Base-by-base conservation (phyloP, 805 yeast species). In the Groenewaldozyma tartarivorans region DNA sequence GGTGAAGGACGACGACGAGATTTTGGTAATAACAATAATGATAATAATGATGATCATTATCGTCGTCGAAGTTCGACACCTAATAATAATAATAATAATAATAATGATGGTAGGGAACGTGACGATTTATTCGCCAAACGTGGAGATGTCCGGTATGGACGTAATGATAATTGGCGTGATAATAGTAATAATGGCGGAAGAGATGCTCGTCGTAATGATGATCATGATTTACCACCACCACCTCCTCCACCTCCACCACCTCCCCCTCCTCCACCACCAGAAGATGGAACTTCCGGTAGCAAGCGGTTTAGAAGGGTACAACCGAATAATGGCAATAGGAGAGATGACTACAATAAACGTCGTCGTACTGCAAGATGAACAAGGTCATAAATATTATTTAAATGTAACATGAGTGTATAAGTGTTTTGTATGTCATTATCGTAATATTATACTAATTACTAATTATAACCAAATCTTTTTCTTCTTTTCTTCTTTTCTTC, bases 211-310 rank as follows among this genome's bases (percentile, higher is more conserved):
- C 13, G 30, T 13, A 13, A 26, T 26, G 30, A 26, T 26, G 11
- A 26, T 26, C 13, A 26, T 13, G 30, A 26, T n/a, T 26, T n/a
- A 26, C n/a, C 30, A 7, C 20, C 7, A 15, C 37, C 20, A 15
- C 29, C 37, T 6, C 18, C 39, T 11, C 36, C 39, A 18, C 39
- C 36, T 20, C 39, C 39, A 7, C 39, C 39, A 20, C 39, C 36
- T 21, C 35, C 41, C 7, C 36, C 36, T 15, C 36, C 36, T 3
- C 35, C 40, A 19, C 40, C 33, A 3, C 18, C 35, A 22, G 36
- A 26, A 3, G 37, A 18, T 20, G 22, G 36, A 15, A 21, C 21
- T 19, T 34, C 22, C 16, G 19, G 29, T 17, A 22, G 30, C 19
- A 5, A 17, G 5, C 31, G 16, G n/a, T 15, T 15, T 36, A 19